Conservation (phyloP, 2,329 filamentous ascomycete species). For the Cytospora leucostoma region DNA sequence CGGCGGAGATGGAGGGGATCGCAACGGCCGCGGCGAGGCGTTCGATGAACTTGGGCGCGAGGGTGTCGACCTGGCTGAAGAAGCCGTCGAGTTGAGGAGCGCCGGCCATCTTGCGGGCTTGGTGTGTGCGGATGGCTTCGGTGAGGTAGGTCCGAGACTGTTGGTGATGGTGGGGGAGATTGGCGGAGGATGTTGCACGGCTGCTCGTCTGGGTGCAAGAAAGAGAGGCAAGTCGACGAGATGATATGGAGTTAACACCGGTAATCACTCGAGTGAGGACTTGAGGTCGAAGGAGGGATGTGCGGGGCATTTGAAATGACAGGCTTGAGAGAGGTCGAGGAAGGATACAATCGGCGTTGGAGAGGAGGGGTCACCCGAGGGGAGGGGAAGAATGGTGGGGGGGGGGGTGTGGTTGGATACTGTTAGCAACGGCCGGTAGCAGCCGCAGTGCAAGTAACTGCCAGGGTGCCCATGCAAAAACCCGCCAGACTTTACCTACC, state of each 20-base stretch:
- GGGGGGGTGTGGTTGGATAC: not conserved
- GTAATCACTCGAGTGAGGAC: conserved; percentile 16
- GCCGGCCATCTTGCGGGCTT: conserved; percentile 73
- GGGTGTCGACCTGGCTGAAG: conserved; percentile 86
- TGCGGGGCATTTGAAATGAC: conserved; percentile 48
- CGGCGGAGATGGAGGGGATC: conserved; percentile 93
- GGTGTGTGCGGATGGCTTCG: conserved; percentile 55
- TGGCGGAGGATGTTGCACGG: not conserved
- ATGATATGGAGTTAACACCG: conserved; percentile 14
- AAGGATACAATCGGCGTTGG: conserved; percentile 20
- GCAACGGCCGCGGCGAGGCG: conserved; percentile 89
- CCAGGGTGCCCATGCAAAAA: not conserved
- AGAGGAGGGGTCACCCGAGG: conserved; percentile 15
- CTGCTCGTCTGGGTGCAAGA: conserved; percentile 8
- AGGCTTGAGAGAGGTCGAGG: conserved; percentile 7
- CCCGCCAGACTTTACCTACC: not conserved
- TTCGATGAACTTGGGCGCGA: conserved; percentile 82
- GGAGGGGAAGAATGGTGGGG: not conserved
- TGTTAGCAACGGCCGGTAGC: not conserved
- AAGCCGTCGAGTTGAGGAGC: conserved; percentile 80
- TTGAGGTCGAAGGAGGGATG: conserved; percentile 37
- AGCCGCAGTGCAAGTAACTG: not conserved
- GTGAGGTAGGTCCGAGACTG: conserved; percentile 50
- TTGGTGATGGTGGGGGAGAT: not conserved
- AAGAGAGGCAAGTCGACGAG: conserved; percentile 24